These are phyloP conservation scores for Garcia nutans DNA, from an alignment of 345 rosid species.

Conservation along the genomic window DNA sequence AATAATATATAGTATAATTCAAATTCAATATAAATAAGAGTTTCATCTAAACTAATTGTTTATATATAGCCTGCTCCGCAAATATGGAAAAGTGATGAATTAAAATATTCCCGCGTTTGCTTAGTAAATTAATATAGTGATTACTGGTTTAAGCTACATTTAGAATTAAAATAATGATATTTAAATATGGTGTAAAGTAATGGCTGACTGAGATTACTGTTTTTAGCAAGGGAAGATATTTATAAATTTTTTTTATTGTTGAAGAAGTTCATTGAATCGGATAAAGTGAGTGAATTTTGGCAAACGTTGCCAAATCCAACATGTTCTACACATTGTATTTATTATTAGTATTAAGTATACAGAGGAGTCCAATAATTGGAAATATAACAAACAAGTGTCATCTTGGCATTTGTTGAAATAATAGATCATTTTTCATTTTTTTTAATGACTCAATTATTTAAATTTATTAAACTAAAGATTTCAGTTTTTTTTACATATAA, in stretches of 20 bases:
- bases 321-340: neutral
- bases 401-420: neutral
- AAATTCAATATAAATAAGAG: too few species aligned
- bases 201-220: neutral
- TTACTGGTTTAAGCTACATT: neutral
- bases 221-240: neutral
- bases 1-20: too few species aligned
- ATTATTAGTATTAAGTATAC: too few species aligned
- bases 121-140: neutral
- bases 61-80: neutral
- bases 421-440: too few species aligned
- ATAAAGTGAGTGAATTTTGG: neutral
- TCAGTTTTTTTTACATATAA: too few species aligned
- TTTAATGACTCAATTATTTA: too few species aligned
- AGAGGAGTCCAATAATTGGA: too few species aligned
- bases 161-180: neutral
- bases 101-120: neutral
- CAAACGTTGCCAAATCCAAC: conserved; percentile 7
- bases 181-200: conserved; percentile 5
- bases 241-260: neutral
- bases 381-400: neutral
- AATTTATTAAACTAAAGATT: too few species aligned
- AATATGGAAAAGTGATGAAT: neutral
- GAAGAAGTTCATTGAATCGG: neutral
- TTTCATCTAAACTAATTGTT: neutral